Evolutionary conservation across 2,329 filamentous ascomycete genomes (phyloP).

Genomic region (Aplosporella prunicola): DNA sequence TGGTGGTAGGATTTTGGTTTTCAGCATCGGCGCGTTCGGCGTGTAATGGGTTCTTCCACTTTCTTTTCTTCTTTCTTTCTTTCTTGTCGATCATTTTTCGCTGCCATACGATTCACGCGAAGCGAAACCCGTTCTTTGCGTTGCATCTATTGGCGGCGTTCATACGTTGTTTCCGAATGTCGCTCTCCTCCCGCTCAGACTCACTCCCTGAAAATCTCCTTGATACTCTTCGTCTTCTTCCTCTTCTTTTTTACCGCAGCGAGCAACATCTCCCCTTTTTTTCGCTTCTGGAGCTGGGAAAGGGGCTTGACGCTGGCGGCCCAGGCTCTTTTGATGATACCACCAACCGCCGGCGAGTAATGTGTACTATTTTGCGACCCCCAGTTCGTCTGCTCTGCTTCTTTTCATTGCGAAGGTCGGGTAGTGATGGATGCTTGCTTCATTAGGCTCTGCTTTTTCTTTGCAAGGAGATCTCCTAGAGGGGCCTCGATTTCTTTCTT

Average conservation of each 20-base stretch:
- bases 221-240: slow-evolving; percentile 4
- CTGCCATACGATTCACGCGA: slow-evolving; percentile 7
- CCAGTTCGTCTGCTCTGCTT: no score
- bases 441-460: no score
- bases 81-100: slow-evolving; percentile 7
- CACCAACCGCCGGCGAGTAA: slow-evolving; percentile 10
- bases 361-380: no score
- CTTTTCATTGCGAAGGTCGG: no score
- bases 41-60: slow-evolving; percentile 6
- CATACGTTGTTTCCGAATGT: background rate
- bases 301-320: slow-evolving; percentile 7
- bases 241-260: slow-evolving; percentile 1
- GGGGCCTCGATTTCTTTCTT: no score
- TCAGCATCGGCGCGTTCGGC: slow-evolving; percentile 6
- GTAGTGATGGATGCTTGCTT: no score
- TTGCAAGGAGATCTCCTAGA: no score
- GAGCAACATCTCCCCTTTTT: slow-evolving; percentile 4
- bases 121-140: background rate
- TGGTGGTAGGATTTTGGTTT: background rate
- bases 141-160: slow-evolving; percentile 7
- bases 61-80: background rate
- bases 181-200: background rate
- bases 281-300: slow-evolving; percentile 8
- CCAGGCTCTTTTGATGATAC: slow-evolving; percentile 9
- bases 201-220: slow-evolving; percentile 2